Percentiles rank a stretch among this genome's conserved stretches.
Evolutionary conservation across 495 filamentous ascomycete species (phyloP).

Genomic region (Talaromyces borbonicus): DNA sequence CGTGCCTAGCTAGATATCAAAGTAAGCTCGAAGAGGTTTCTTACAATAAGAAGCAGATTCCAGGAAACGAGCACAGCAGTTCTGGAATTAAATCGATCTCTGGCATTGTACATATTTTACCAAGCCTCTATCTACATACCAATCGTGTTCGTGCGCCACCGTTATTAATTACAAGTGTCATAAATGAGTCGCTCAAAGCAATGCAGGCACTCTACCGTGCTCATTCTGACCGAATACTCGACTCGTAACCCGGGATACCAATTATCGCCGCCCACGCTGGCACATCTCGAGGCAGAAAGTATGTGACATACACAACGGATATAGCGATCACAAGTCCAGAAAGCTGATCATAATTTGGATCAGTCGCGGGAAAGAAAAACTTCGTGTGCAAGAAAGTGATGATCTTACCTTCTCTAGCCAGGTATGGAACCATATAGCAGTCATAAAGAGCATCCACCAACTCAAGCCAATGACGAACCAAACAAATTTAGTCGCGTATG

Average conservation of each 20-base stretch:
- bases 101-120: too few species aligned
- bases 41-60: too few species aligned
- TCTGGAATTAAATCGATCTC: too few species aligned
- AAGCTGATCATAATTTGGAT: conserved; percentile 36
- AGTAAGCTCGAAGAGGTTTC: too few species aligned
- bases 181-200: neutral
- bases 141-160: too few species aligned
- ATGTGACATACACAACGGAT: conserved; percentile 57
- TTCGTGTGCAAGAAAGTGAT: conserved; percentile 7
- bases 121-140: too few species aligned
- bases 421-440: conserved; percentile 92
- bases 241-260: conserved; percentile 55
- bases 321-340: conserved; percentile 66
- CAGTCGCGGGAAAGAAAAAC: conserved; percentile 9
- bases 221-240: neutral
- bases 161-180: too few species aligned
- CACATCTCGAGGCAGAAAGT: conserved; percentile 62
- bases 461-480: conserved; percentile 46
- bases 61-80: too few species aligned
- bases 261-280: conserved; percentile 54
- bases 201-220: neutral
- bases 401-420: conserved; percentile 84
- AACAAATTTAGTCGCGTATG: conserved; percentile 40
- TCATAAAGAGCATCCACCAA: conserved; percentile 97
- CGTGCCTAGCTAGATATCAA: too few species aligned